Conservation (phyloP, 805 yeast genomes). For the Kuraishia hungarica region DNA sequence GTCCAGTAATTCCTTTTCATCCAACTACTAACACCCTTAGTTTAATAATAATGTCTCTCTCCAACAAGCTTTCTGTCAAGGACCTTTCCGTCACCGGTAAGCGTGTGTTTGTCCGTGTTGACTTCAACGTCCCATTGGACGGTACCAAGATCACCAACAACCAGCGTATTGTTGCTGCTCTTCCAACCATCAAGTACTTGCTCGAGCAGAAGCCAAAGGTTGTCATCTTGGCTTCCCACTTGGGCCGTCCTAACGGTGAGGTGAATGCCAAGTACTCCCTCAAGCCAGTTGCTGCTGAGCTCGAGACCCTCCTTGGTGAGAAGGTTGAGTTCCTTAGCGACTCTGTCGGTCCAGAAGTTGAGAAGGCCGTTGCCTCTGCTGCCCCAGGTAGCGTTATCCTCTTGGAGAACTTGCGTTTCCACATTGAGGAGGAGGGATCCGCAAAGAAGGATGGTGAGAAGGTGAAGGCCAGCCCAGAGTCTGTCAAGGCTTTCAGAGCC, state of each 20-base stretch:
- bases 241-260: constrained; percentile 99
- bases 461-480: constrained; percentile 84
- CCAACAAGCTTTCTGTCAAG: constrained; percentile 86
- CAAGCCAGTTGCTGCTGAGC: constrained; percentile 89
- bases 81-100: constrained; percentile 82
- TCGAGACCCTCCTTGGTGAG: constrained; percentile 65
- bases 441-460: constrained; percentile 87
- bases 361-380: constrained; percentile 66
- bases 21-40: not conserved
- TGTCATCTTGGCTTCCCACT: constrained; percentile 89
- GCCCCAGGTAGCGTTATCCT: constrained; percentile 76
- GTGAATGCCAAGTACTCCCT: constrained; percentile 77
- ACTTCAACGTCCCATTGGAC: constrained; percentile 91
- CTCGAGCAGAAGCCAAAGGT: constrained; percentile 86
- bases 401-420: constrained; percentile 97
- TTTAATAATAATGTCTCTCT: constrained; percentile 66
- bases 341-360: constrained; percentile 90
- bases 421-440: constrained; percentile 95
- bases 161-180: constrained; percentile 98
- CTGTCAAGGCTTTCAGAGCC: constrained; percentile 80
- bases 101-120: constrained; percentile 98
- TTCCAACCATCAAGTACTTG: constrained; percentile 96
- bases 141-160: constrained; percentile 97
- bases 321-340: constrained; percentile 78
- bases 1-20: not conserved